Base-by-base conservation (phyloP, 192 early-diverging fungal genomes). In the Ambispora gerdemannii region DNA sequence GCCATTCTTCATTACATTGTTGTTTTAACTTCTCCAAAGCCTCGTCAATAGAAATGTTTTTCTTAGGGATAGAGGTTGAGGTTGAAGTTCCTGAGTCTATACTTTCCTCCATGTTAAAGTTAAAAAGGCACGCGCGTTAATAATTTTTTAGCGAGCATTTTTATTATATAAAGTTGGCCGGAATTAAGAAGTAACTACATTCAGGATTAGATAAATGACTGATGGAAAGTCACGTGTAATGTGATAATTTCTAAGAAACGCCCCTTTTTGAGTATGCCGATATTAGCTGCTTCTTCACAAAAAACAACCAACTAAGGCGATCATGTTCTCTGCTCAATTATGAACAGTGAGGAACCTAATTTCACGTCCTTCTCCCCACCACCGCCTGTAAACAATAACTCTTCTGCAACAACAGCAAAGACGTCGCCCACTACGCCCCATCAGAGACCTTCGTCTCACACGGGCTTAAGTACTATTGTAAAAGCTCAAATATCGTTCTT, bases 401-500 rank as follows among this genome's bases (percentile, higher is more conserved):
- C 77, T 65, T 71, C 76, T 70, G n/a, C n/a, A n/a, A 76, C 77
- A 76, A 76, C 77, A 74, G 67, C 77, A 68, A 66, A 79, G 49
- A 65, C 78, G 62, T 78, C 80, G 50, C 78, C 82, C 70, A 76
- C 75, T 64, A 67, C 79, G 74, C 72, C 70, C 51, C 75, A 77
- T 68, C 75, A 76, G 63, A 82, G 75, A 69, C 76, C 74, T 32
- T 75, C 63, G 60, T 70, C 79, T 47, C 76, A 81, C 47, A 77
- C 79, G 49, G 79, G 77, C 69, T 78, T 86, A 72, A 71, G 72
- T 70, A 82, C 77, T 33, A 83, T 86, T 53, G 82, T 83, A 52
- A 86, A 82, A 72, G 84, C 84, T 70, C 84, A 86, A 77, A 80
- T 83, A 51, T 75, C 72, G 51, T 74, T 86, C 38, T 72, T 83